Evolutionary conservation across 2,329 filamentous ascomycete genomes (phyloP).

Genomic region (Phyllosticta citribraziliensis): DNA sequence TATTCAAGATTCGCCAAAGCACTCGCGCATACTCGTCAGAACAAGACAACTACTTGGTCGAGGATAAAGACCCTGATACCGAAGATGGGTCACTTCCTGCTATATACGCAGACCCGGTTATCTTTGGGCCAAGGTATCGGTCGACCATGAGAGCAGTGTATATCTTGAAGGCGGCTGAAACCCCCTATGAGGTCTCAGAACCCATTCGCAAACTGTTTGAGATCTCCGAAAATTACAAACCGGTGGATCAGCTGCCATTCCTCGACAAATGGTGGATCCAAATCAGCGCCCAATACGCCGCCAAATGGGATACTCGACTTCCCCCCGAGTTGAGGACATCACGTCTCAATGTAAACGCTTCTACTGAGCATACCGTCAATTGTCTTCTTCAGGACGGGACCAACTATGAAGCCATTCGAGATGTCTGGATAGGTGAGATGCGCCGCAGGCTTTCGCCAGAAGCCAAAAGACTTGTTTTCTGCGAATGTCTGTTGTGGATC

Average conservation of each 20-base stretch:
- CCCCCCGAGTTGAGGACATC: neutral
- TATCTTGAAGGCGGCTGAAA: neutral
- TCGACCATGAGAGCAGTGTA: neutral
- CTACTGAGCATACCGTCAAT: slow-evolving; percentile 6
- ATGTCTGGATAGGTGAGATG: neutral
- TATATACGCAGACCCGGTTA: neutral
- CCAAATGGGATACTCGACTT: neutral
- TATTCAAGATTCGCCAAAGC: neutral
- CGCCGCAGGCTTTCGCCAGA: neutral
- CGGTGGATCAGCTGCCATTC: neutral
- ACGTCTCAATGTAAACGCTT: slow-evolving; percentile 2
- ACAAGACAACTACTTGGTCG: neutral
- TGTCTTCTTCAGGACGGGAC: neutral
- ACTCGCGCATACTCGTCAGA: neutral
- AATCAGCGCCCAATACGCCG: neutral
- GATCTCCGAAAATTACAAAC: neutral
- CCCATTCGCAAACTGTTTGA: neutral
- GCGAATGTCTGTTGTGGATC: slow-evolving; percentile 35
- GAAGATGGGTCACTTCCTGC: no score
- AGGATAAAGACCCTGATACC: neutral
- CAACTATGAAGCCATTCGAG: neutral
- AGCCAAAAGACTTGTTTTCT: slow-evolving; percentile 24
- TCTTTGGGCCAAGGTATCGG: neutral
- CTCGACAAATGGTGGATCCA: slow-evolving; percentile 9
- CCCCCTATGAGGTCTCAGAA: neutral